phyloP scores from a whole-genome alignment of 306 rosid genomes.

The Alnus rubra region DNA sequence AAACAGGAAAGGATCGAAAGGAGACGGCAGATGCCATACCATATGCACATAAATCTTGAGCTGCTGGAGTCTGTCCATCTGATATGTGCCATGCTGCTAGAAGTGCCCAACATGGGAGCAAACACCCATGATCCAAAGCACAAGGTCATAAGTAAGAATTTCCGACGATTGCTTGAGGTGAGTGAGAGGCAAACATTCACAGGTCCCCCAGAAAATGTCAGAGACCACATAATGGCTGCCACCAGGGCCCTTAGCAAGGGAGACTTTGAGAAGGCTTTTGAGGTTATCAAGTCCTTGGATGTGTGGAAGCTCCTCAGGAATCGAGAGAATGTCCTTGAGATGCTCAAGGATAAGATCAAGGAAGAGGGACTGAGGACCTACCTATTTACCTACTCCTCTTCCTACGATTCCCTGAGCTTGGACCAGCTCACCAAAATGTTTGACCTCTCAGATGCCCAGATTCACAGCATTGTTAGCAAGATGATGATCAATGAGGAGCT shows the following conservation, averaged over 20 bases:
- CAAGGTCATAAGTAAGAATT: constrained; percentile 73
- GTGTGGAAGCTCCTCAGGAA: constrained; percentile 84
- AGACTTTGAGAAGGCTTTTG: constrained; percentile 69
- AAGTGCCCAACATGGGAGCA: constrained; percentile 94
- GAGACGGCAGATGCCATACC: constrained; percentile 98
- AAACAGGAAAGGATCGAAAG: constrained; percentile 93
- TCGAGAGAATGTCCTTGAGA: constrained; percentile 58
- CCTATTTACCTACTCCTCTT: constrained; percentile 80
- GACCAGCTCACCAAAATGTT: constrained; percentile 75
- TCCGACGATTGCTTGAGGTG: constrained; percentile 74
- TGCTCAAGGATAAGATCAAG: constrained; percentile 81
- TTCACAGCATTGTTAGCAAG: constrained; percentile 75
- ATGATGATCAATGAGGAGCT: constrained; percentile 98
- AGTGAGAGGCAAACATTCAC: constrained; percentile 88
- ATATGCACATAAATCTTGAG: constrained; percentile 98
- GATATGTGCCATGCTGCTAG: constrained; percentile 92
- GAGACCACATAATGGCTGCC: constrained; percentile 96
- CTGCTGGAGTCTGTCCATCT: constrained; percentile 90
- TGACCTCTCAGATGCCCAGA: constrained; percentile 60
- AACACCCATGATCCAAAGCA: constrained; percentile 77
- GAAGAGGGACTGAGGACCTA: constrained; percentile 94
- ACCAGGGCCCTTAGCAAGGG: constrained; percentile 77
- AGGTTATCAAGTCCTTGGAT: constrained; percentile 69
- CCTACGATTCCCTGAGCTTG: constrained; percentile 73
- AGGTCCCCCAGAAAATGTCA: constrained; percentile 91